These are phyloP conservation scores for Epichloe sibirici DNA, from an alignment of 2,329 filamentous ascomycete genomes.

Conservation along the genomic window DNA sequence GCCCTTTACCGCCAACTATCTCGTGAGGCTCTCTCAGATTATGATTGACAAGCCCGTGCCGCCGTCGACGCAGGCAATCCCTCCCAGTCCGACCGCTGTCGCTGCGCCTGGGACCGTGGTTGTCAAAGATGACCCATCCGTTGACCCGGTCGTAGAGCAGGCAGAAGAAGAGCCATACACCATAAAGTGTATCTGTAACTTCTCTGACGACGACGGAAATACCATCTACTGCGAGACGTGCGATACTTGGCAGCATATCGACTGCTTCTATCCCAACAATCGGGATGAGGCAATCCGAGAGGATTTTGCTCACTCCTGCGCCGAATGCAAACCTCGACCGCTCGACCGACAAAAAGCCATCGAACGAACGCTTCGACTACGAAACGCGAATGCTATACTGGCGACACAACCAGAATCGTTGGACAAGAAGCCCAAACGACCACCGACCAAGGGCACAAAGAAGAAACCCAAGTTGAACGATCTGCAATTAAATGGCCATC, in stretches of 20 bases:
- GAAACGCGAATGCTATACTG: conserved; percentile 25
- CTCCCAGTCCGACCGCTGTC: conserved; percentile 40
- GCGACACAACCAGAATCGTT: conserved; percentile 25
- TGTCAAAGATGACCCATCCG: conserved; percentile 25
- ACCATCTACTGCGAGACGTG: conserved; percentile 94
- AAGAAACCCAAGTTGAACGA: conserved; percentile 71
- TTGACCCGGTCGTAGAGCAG: conserved; percentile 35
- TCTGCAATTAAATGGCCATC: conserved; percentile 43
- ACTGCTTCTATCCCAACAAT: conserved; percentile 79
- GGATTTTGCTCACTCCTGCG: conserved; percentile 71
- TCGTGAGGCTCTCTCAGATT: conserved; percentile 40
- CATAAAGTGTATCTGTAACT: conserved; percentile 96
- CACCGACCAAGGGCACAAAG: conserved; percentile 70
- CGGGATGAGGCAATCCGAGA: conserved; percentile 58
- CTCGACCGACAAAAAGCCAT: conserved; percentile 65
- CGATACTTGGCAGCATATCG: conserved; percentile 96
- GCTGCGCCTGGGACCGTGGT: conserved; percentile 19
- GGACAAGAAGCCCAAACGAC: conserved; percentile 63
- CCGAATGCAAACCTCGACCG: conserved; percentile 69
- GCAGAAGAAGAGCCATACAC: conserved; percentile 73
- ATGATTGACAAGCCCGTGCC: conserved; percentile 48
- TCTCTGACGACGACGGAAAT: conserved; percentile 88
- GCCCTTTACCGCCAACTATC: conserved; percentile 22
- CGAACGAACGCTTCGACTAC: conserved; percentile 54
- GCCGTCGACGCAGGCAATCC: conserved; percentile 42